A percentile compares a stretch with the other conserved stretches of the same genome.
Conservation (phyloP, 2,329 filamentous ascomycete genomes). For the Ophiocordyceps camponoti-saundersi region DNA sequence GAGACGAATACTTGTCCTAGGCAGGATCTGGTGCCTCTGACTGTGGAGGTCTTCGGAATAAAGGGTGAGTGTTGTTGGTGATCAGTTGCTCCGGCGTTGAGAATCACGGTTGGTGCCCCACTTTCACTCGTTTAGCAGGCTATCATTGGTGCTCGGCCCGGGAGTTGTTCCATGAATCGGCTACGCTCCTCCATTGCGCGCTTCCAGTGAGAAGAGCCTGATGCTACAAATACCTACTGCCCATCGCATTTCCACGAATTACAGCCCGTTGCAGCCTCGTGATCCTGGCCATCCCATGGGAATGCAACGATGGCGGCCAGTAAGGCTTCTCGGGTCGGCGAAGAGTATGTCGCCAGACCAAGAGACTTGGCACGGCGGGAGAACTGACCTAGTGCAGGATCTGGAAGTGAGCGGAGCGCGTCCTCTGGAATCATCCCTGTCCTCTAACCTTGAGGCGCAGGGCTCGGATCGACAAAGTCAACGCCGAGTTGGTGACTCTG, state of each 20-base stretch:
- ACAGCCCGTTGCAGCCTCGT: background rate
- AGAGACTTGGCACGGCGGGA: background rate
- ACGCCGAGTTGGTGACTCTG: slow-evolving; percentile 89
- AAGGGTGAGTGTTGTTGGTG: background rate
- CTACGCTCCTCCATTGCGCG: background rate
- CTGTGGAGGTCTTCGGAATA: background rate
- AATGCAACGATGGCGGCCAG: slow-evolving; percentile 35
- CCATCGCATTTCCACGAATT: too few relatives aligned
- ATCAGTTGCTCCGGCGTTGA: background rate
- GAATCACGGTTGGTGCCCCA: background rate
- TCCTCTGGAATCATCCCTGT: slow-evolving; percentile 1
- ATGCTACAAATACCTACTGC: background rate
- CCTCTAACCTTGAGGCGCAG: slow-evolving; percentile 26
- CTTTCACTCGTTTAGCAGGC: background rate
- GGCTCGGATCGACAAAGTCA: slow-evolving; percentile 92
- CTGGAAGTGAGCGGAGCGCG: slow-evolving; percentile 59
- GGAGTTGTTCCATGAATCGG: slow-evolving; percentile 12
- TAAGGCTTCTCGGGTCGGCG: slow-evolving; percentile 43
- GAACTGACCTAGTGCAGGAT: slow-evolving; percentile 41
- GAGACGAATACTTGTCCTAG: background rate
- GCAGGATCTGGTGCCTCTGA: background rate
- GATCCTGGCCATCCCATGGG: background rate
- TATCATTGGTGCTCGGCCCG: slow-evolving; percentile 17
- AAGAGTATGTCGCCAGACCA: slow-evolving; percentile 32
- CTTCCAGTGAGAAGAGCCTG: background rate